Percentiles rank a stretch among this genome's conserved stretches.
These are phyloP conservation scores for Colletotrichum echinochloae DNA, from an alignment of 2,329 filamentous ascomycete genomes.

Conservation along the genomic window DNA sequence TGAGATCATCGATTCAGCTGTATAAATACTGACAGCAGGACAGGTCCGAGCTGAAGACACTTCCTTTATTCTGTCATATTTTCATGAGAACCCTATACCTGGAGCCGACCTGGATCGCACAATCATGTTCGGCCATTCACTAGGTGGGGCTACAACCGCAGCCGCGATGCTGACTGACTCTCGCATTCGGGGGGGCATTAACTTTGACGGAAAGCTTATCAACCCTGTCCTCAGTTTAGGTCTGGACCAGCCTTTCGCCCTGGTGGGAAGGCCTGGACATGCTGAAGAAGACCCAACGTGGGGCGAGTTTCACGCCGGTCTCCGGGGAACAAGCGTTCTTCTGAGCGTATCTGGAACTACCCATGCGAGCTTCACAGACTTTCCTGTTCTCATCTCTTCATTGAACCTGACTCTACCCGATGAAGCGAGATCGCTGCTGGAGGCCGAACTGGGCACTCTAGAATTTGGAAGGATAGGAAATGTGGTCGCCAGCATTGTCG, in stretches of 20 bases:
- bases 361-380: conserved; percentile 51
- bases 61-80: conserved; percentile 52
- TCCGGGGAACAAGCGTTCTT: conserved; percentile 45
- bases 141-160: conserved; percentile 54
- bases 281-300: conserved; percentile 48
- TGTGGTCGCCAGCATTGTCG: conserved; percentile 21
- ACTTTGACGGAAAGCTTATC: conserved; percentile 55
- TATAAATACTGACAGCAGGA: background rate
- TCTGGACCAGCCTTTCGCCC: conserved; percentile 47
- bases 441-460: conserved; percentile 38
- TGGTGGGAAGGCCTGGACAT: conserved; percentile 49
- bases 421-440: conserved; percentile 16
- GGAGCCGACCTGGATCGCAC: conserved; percentile 47
- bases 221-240: conserved; percentile 47
- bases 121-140: conserved; percentile 54
- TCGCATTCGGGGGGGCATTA: conserved; percentile 52
- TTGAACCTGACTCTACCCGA: conserved; percentile 43
- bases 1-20: conserved; percentile 6
- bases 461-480: conserved; percentile 12
- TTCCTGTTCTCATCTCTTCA: conserved; percentile 45
- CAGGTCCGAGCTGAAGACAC: conserved; percentile 53
- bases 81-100: conserved; percentile 44
- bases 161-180: conserved; percentile 48
- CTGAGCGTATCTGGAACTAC: conserved; percentile 44
- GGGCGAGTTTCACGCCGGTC: conserved; percentile 47